Base-by-base conservation (phyloP, 1,284 basidiomycete genomes). In the Xerocomus subilludens region DNA sequence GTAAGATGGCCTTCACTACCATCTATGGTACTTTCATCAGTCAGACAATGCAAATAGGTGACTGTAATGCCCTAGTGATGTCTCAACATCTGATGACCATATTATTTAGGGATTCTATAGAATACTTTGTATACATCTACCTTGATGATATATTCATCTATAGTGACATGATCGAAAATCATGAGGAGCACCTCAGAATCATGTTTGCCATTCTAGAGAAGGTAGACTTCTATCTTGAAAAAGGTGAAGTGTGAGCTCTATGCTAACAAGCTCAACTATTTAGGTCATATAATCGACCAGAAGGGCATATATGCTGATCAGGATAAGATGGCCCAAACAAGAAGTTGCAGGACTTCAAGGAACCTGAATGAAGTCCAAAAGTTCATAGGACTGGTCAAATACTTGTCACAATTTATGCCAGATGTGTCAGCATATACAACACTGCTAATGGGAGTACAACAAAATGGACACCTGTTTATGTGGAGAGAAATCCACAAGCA, bases 311-410 rank as follows among this genome's bases (percentile, higher is more conserved):
- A 84, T 66, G 80, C 81, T 0, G 79, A 82, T 36, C 23, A 64
- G 0, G 79, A 82, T 62, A 76, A 74, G 23, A 76, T 76, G 64
- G 38, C 33, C 10, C 14, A 27, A 1, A 60, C 72, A 16, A 3
- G 30, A 3, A 38, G 33, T 10, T 72, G 71, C 60, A 36, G 64
- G 4, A 53, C 51, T 7, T 64, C 70, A 6, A 23, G 16, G 11
- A 27, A 35, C 4, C 49, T 69, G 6, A 66, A 85, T n/a, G 84
- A 86, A n/a, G 78, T 89, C 0, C 85, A 85, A 62, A 70, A 79
- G 23, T 88, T 88, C 60, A 67, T 88, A 0, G 87, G 86, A 2
- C 76, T 86, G 0, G 80, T 88, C 0, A 80, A 87, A 33, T 88
- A 87, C 74, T 68, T 88, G 2, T 79, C 82, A 1, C 79, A 82